Conservation (phyloP, 345 rosid genomes). For the Abelmoschus esculentus region DNA sequence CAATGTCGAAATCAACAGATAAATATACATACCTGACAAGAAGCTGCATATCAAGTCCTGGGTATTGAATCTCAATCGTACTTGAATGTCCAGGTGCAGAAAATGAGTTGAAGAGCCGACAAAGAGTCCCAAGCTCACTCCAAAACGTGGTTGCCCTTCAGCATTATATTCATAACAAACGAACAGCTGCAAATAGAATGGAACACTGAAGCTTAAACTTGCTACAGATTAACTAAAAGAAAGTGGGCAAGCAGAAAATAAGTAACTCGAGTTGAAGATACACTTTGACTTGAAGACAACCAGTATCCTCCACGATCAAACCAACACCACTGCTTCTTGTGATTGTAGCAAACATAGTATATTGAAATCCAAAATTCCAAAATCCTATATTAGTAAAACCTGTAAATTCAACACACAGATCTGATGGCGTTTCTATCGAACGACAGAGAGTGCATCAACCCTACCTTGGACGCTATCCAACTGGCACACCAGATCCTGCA, state of each 20-base stretch:
- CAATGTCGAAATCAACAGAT: too few relatives aligned
- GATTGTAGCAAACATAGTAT: neutral
- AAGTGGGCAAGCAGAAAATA: neutral
- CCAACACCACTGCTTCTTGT: slow-evolving; percentile 77
- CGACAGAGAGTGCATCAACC: slow-evolving; percentile 84
- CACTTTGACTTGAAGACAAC: slow-evolving; percentile 90
- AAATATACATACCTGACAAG: slow-evolving; percentile 59
- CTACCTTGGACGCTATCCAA: slow-evolving; percentile 80
- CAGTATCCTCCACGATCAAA: slow-evolving; percentile 72
- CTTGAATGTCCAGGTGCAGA: slow-evolving; percentile 67
- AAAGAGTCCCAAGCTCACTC: slow-evolving; percentile 80
- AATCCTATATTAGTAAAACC: neutral
- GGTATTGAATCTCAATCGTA: slow-evolving; percentile 71
- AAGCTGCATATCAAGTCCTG: slow-evolving; percentile 96
- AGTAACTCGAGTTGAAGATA: slow-evolving; percentile 84
- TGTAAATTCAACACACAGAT: slow-evolving; percentile 17
- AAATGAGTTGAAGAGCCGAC: slow-evolving; percentile 84
- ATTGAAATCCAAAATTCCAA: neutral
- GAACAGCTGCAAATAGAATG: slow-evolving; percentile 43
- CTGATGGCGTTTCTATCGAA: slow-evolving; percentile 94
- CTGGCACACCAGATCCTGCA: slow-evolving; percentile 66
- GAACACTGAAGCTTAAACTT: neutral
- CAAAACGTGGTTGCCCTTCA: slow-evolving; percentile 72
- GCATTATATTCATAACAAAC: slow-evolving; percentile 53
- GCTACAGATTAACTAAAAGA: neutral